Evolutionary conservation across 176 grass and related monocot species (phyloP).

Genomic region (Avena sativa): DNA sequence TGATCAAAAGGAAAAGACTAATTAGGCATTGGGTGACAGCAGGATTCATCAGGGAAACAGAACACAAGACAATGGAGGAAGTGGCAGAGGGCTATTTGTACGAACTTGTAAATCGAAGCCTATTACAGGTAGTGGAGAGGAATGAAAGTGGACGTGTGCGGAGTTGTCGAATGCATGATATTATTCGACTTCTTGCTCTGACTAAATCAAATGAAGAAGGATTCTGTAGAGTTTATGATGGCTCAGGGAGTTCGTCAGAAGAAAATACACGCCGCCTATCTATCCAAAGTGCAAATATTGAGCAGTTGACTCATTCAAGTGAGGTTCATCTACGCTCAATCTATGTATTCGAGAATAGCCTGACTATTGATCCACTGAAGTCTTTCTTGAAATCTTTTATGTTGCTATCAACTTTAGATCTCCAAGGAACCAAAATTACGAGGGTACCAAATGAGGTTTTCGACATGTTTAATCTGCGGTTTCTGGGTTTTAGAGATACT

Average conservation of each 20-base stretch:
- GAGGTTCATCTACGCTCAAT: constrained; percentile 12
- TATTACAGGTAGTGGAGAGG: constrained; percentile 13
- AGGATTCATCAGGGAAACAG: constrained; percentile 7
- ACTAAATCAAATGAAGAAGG: constrained; percentile 13
- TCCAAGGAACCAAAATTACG: constrained; percentile 7
- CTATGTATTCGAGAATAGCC: neutral
- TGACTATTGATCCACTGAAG: neutral
- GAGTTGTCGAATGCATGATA: constrained; percentile 23
- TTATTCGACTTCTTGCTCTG: constrained; percentile 3
- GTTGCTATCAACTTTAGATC: constrained; percentile 27
- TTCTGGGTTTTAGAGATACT: neutral
- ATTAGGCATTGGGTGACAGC: constrained; percentile 24
- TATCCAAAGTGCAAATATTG: constrained; percentile 11
- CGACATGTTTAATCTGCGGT: constrained; percentile 15
- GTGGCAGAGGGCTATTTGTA: constrained; percentile 20
- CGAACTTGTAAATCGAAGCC: constrained; percentile 8
- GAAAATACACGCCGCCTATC: constrained; percentile 19
- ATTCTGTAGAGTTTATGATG: constrained; percentile 8
- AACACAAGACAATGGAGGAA: constrained; percentile 16
- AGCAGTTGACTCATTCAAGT: constrained; percentile 18
- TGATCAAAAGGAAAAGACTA: constrained; percentile 19
- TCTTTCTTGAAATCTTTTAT: neutral
- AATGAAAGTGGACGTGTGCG: constrained; percentile 22
- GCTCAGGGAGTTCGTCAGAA: constrained; percentile 5
- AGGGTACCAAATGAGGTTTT: neutral